Evolutionary conservation across 2,329 filamentous ascomycete species (phyloP), one percentile per base, ranked within the genome.

Genomic region (Didymella glomerata): DNA sequence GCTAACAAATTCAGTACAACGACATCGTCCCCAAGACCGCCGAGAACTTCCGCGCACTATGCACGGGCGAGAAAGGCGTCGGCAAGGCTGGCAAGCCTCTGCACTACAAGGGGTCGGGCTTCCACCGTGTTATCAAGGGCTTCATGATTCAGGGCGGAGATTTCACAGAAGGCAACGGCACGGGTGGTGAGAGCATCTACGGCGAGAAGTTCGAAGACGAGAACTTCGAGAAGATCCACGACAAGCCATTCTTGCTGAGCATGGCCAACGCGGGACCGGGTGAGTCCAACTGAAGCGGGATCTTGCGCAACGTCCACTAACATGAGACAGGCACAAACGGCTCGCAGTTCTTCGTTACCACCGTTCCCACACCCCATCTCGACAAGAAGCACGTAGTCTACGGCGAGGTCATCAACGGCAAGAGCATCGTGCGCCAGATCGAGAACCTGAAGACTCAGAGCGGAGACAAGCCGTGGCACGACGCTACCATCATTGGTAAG

Each of bases 101-200:
- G 52, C 90, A 92, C 83, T 99, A 92, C 87, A 97, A 97, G 84
- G 86, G 92, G 68, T 96, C 91, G 61, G 83, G 82, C 69, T 98
- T 99, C 84, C 94, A 99, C 83, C 91, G 94, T 50, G 91, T 99
- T 65, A 99, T 99, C 83, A 97, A 97, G 84, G 87, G 91, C 72
- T 99, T 99, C 81, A 98, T 99, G 94, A 95, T 97, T 74, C 91
- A 97, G 82, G 94, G 95, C 75, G 94, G 95, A 79, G 95, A 98
- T 79, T 99, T 99, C 78, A 99, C 94, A 48, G 89, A 87, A 54
- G 92, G 92, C 76, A 94, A 98, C 76, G 95, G 94, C 66, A 98
- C 94, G 25, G 94, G 94, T 65, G 94, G 94, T 73, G 95, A 98
- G 82, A 95, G 91, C 65, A 98, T 99, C 79, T 99, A 98, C 76